Base-by-base conservation (phyloP, 495 filamentous ascomycete species). In the Penicillium paradoxum region DNA sequence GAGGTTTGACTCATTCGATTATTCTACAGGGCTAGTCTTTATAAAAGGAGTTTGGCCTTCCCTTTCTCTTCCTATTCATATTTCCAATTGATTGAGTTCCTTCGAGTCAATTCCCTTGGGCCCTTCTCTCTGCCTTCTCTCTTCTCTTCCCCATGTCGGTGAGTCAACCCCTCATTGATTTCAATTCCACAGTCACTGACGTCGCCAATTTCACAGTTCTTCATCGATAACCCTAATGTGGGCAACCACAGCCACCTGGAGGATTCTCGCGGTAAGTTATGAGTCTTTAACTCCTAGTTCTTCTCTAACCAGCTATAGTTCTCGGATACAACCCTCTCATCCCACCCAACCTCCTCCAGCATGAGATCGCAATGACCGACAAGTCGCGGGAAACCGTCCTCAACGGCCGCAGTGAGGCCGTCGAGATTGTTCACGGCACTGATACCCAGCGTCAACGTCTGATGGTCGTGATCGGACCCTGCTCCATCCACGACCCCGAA, bases 401-500 rank as follows among this genome's bases (percentile, higher is more conserved):
- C 36, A 67, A 81, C 39, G 87, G 83, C 37, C 92, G 95, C 58
- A 80, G 89, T 22, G 92, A 96, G 67, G 82, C 89, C 33, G 88
- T 84, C 43, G 81, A 83, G 8, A 75, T 97, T 45, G 86, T 96
- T 52, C 85, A 91, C 42, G 88, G 86, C 49, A 85, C 70, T 42
- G 92, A 97, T 63, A 71, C 81, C 27, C 64, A 74, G 49, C 82
- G 83, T 57, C 72, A 85, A 46, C 83, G 93, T 29, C 79, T 99
- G 10, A 77, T 99, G 50, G 93, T 99, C 45, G 84, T 99, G 59
- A 83, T 97, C 51, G 95, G 95, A 0, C 95, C 95, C 4, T 99
- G 95, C 79, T 95, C 89, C 14, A 96, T 99, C 60, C 95, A 99
- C 75, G 95, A 99, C 67, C 93, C 95, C 17, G 72, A 82, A 36